These are phyloP conservation scores for Cladosporium velox DNA, from an alignment of 2,329 filamentous ascomycete genomes.

Conservation along the genomic window DNA sequence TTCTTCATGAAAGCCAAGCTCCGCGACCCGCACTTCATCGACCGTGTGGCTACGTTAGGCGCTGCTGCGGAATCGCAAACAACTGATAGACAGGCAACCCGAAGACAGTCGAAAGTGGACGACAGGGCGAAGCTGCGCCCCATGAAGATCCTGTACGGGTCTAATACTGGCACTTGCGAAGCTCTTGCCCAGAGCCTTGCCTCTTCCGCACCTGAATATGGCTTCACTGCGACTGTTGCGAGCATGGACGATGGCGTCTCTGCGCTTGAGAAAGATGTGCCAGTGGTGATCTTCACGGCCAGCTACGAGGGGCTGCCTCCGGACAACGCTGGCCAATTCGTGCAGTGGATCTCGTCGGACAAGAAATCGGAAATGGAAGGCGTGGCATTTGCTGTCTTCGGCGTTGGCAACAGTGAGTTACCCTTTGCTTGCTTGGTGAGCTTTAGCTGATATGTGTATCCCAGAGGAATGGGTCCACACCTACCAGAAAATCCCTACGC, in stretches of 20 bases:
- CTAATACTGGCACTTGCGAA: slow-evolving; percentile 46
- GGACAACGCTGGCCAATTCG: slow-evolving; percentile 45
- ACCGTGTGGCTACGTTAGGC: background rate
- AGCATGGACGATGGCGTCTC: slow-evolving; percentile 39
- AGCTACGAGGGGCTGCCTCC: slow-evolving; percentile 46
- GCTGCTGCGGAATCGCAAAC: background rate
- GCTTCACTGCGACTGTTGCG: slow-evolving; percentile 39
- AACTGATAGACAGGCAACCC: background rate
- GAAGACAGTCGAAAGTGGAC: background rate
- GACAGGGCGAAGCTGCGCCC: slow-evolving; percentile 27
- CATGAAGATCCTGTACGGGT: slow-evolving; percentile 43
- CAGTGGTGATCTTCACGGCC: slow-evolving; percentile 42
- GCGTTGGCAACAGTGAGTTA: slow-evolving; percentile 38
- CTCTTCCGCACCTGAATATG: slow-evolving; percentile 38
- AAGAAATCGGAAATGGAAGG: slow-evolving; percentile 29
- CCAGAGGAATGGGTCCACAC: slow-evolving; percentile 42
- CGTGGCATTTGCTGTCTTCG: slow-evolving; percentile 43
- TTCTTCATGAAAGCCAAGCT: slow-evolving; percentile 43
- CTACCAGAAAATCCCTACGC: slow-evolving; percentile 42
- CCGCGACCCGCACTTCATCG: slow-evolving; percentile 23
- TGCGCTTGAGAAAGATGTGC: slow-evolving; percentile 38
- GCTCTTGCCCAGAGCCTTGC: slow-evolving; percentile 42
- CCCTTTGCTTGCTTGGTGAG: too few relatives aligned
- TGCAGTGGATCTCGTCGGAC: slow-evolving; percentile 38
- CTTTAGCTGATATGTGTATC: background rate